Evolutionary conservation across 2,329 filamentous ascomycete genomes (phyloP), one percentile per base, ranked within the genome.

Genomic region (Xylariaceae sp.): DNA sequence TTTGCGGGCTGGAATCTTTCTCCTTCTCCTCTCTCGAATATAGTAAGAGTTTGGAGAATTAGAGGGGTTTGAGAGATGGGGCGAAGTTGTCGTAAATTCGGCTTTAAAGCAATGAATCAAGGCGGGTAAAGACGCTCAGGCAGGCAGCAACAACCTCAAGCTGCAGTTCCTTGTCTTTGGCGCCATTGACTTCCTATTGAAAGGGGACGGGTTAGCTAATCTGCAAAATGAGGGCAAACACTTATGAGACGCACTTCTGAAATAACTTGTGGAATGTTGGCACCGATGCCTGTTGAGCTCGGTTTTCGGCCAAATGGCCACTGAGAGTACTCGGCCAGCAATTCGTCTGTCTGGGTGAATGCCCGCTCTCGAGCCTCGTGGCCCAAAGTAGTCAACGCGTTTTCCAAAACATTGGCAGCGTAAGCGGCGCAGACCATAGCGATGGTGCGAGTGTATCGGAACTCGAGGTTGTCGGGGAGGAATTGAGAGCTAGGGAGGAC

Each of bases 361-460:
- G 94, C 93, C 66, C 93, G 83, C 77, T 99, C 94, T 67, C 94
- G 82, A 58, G 93, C 88, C 78, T 99, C 94, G 73, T 97, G 94
- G 67, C 92, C 91, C 64, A 99, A 84, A 11, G 90, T 95, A 58
- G 90, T 90, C 69, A 99, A 79, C n/a, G 93, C 94, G 72, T 99
- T 99, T 78, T 99, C 94, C 60, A 99, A 83, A 34, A 99, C 94
- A 71, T 99, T 99, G 63, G 94, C 94, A 51, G 94, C 94, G 75
- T 99, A 97, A 51, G 94, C 93, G 55, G 93, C 94, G 78, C 94
- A 99, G 56, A 99, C 91, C 92, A 99, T 96, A 68, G 89, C 82
- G 66, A 99, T 86, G 51, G 94, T 97, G 67, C 94, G 87, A 66
- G 94, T 78, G 75, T 96, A 95, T 73, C 94, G 86, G 78, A 96